Percentiles rank a stretch among this genome's conserved stretches.
Evolutionary conservation across 2,329 filamentous ascomycete genomes (phyloP).

Genomic region (Fusarium redolens): DNA sequence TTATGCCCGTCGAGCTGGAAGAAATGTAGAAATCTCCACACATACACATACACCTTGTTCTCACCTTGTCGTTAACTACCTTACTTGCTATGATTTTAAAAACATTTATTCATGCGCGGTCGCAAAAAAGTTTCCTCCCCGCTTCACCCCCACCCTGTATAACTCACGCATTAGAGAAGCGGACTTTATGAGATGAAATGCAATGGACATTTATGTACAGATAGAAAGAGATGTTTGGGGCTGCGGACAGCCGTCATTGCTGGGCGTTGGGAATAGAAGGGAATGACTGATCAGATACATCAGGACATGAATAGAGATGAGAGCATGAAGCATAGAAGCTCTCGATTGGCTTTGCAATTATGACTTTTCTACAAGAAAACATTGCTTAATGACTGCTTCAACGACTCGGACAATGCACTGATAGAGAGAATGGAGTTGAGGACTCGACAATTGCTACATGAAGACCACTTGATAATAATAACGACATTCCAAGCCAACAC

Average conservation of each 20-base stretch:
- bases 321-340: constrained; percentile 42
- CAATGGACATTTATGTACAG: constrained; percentile 45
- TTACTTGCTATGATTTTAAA: constrained; percentile 31
- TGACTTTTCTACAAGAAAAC: neutral
- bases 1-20: constrained; percentile 50
- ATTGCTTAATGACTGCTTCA: neutral
- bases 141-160: constrained; percentile 18
- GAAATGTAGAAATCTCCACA: constrained; percentile 41
- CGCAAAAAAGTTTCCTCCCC: constrained; percentile 14
- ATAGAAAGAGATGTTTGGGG: constrained; percentile 39
- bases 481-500: neutral
- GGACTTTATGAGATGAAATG: constrained; percentile 28
- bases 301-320: constrained; percentile 45
- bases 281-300: constrained; percentile 37
- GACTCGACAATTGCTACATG: constrained; percentile 4
- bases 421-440: neutral
- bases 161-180: constrained; percentile 31
- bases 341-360: constrained; percentile 27
- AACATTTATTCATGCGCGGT: constrained; percentile 10
- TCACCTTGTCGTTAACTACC: constrained; percentile 33
- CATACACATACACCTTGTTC: constrained; percentile 22
- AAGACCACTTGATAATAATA: constrained; percentile 3
- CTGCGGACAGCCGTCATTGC: constrained; percentile 40
- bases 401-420: neutral
- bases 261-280: constrained; percentile 49